Evolutionary conservation across 768 basidiomycete species (phyloP), one percentile per base, ranked within the genome.

Genomic region (Pisolithus sp.): DNA sequence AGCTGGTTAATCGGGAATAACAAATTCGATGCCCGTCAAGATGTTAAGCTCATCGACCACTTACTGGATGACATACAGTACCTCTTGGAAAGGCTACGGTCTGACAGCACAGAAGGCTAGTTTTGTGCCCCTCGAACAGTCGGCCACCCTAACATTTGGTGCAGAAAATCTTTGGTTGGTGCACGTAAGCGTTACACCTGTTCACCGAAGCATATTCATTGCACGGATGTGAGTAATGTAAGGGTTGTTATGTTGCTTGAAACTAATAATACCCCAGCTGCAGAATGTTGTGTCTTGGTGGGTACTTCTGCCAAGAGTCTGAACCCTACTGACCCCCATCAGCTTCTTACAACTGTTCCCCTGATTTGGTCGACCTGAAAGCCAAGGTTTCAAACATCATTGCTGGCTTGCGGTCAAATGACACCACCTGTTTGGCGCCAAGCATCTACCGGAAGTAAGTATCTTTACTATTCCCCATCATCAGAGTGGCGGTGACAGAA

Each of bases 211-310:
- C 21, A 60, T 75, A 0, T 81, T 77, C 53, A 70, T 73, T 9
- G 66, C 72, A 20, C 70, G 80, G 42, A 63, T 81, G 80, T 81
- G 55, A 54, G 79, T 67, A 10, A 23, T 2, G 20, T 23, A 20
- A 13, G 0, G 13, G 8, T 38, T 18, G 51, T 31, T 34, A 15
- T 8, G 23, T 28, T 5, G 46, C 52, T 58, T 18, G 34, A 41
- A 20, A 31, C 21, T 6, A 8, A n/a, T 13, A 34, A 6, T 43
- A 50, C 30, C 20, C 34, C 39, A 82, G 81, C 18, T 81, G 77
- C 56, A 68, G 71, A 53, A 67, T 71, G 8, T 56, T 82, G 7
- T 76, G 73, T 51, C 59, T 82, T 30, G 54, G 82, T 82, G 60
- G 45, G 77, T 72, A 7, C n/a, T 38, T 37, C n/a, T 42, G 17